Evolutionary conservation across 805 yeast species (phyloP).

Genomic region (Ogataea corticis): DNA sequence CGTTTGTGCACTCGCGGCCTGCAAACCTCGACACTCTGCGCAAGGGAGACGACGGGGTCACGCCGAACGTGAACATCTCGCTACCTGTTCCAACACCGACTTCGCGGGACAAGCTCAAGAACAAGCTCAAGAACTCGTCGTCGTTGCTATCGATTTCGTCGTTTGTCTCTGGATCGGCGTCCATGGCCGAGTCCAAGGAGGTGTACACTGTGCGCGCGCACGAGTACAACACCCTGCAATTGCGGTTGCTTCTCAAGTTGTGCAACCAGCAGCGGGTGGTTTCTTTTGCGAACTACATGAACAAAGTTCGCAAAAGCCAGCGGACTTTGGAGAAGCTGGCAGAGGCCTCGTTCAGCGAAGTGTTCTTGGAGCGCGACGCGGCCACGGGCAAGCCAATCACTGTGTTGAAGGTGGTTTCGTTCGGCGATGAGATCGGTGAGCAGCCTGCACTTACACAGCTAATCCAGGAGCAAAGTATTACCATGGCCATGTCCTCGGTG

Average conservation of each 20-base stretch:
- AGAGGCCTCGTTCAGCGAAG: constrained; percentile 50
- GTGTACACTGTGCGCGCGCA: constrained; percentile 34
- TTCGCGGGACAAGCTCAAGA: constrained; percentile 54
- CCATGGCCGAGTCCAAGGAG: constrained; percentile 18
- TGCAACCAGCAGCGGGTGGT: constrained; percentile 37
- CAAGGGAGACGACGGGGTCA: background rate
- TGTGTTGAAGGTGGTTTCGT: constrained; percentile 54
- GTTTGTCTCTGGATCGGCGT: constrained; percentile 16
- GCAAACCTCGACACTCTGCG: constrained; percentile 12
- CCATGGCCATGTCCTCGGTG: constrained; percentile 38
- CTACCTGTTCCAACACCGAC: constrained; percentile 58
- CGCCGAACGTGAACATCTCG: constrained; percentile 44
- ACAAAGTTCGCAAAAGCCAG: constrained; percentile 18
- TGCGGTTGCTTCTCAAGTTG: constrained; percentile 35
- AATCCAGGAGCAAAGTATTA: constrained; percentile 48
- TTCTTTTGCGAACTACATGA: constrained; percentile 34
- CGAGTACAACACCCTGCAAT: constrained; percentile 36
- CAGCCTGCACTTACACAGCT: constrained; percentile 44
- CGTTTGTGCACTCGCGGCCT: constrained; percentile 12
- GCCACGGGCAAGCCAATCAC: constrained; percentile 28
- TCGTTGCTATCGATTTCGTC: constrained; percentile 47
- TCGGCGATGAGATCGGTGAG: constrained; percentile 43
- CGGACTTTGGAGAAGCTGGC: constrained; percentile 39
- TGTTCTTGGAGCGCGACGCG: constrained; percentile 35
- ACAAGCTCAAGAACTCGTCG: constrained; percentile 51